Base-by-base conservation (phyloP, 768 basidiomycete species). In the Neoboletus subvelutipes region DNA sequence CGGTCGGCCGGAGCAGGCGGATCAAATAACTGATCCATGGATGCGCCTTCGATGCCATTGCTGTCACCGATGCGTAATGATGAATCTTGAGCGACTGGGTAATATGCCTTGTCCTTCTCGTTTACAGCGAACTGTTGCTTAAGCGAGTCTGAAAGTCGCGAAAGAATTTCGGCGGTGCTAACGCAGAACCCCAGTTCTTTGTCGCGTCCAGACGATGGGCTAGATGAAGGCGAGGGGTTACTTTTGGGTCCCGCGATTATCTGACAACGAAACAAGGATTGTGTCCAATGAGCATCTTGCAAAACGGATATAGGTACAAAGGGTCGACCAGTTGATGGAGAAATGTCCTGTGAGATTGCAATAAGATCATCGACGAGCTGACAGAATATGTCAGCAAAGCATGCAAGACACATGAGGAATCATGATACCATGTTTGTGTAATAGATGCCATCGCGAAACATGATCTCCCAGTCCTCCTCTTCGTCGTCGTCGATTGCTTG, bases 301-400 rank as follows among this genome's bases (percentile, higher is more conserved):
- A 96, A 70, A 8, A 85, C 76, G 3, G 78, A 65, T 34, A 87
- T 73, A 0, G 90, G 81, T 4, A 90, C 90, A 67, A 84, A 95
- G 0, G 85, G 81, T 17, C 77, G 78, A 4, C 81, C 78, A 0
- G 89, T 93, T 0, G 79, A 78, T 0, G 88, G 86, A 24, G 90
- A 94, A 36, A 84, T 75, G 64, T 96, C 91, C 52, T 78, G 77
- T 13, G 90, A 87, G 42, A 95, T 85, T 20, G 73, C 67, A 40
- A 90, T 82, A 31, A 96, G 77, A 67, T 94, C 90, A 26, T 94
- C 92, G 66, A 90, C 83, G 13, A 81, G 74, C 93, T 94, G 65
- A 6, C n/a, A 46, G 37, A 41, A 50, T 13, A 12, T 22, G 39
- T 64, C 6, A 67, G 45, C 17, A 36, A 37, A 37, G 45, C 2